Conservation (phyloP, 495 filamentous ascomycete species). For the Chaetomium cochliodes region DNA sequence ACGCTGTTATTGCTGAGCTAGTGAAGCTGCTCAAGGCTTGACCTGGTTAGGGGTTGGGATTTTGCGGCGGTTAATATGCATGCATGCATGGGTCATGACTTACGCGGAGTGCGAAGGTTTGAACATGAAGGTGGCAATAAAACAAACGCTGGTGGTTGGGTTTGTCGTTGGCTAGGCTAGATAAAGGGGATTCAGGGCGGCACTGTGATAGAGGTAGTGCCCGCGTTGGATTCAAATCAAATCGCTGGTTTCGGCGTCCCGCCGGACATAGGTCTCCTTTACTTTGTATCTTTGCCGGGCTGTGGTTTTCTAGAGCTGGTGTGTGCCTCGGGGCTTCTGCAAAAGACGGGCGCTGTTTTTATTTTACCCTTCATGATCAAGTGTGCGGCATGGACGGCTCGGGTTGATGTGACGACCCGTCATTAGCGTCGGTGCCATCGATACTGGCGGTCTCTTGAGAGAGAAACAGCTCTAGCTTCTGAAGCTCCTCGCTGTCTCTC, state of each 20-base stretch:
- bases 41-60: neutral
- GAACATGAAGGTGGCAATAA: neutral
- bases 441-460: neutral
- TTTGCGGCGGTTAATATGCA: neutral
- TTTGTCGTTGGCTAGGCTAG: neutral
- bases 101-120: neutral
- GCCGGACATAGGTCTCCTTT: neutral
- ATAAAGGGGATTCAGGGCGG: constrained; percentile 1
- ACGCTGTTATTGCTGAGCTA: constrained; percentile 73
- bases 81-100: neutral
- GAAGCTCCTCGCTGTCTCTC: constrained; percentile 50
- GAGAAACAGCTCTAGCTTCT: constrained; percentile 43
- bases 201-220: neutral
- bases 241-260: neutral
- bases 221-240: constrained; percentile 9
- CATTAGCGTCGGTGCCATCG: too few species aligned
- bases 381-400: neutral
- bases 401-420: too few species aligned
- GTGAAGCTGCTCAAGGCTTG: constrained; percentile 51
- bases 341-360: neutral
- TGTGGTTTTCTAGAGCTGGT: neutral
- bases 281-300: neutral
- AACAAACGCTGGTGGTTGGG: neutral
- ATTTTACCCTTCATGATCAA: neutral
- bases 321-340: neutral